Evolutionary conservation across 2,329 filamentous ascomycete genomes (phyloP).

Genomic region (Exophiala aquamarina): DNA sequence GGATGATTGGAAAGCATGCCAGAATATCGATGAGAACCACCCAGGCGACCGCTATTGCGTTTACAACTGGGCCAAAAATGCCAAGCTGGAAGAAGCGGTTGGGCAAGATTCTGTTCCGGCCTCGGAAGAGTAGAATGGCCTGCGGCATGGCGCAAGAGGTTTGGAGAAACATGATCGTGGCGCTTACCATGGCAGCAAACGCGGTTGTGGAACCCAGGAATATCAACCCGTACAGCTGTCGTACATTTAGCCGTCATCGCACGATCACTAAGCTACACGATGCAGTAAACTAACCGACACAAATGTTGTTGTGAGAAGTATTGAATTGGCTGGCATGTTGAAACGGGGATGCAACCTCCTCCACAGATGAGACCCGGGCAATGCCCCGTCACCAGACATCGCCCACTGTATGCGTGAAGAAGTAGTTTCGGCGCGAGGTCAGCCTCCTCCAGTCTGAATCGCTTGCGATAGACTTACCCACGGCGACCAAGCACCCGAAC

Average conservation of each 20-base stretch:
- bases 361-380: constrained; percentile 30
- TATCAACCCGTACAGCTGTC: constrained; percentile 37
- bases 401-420: constrained; percentile 45
- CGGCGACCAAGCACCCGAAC: constrained; percentile 10
- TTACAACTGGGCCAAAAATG: constrained; percentile 2
- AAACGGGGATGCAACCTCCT: constrained; percentile 12
- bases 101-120: constrained; percentile 29
- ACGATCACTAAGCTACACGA: too few species aligned
- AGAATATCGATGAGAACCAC: constrained; percentile 3
- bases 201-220: constrained; percentile 41
- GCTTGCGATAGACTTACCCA: neutral
- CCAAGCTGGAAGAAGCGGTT: constrained; percentile 7
- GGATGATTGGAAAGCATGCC: constrained; percentile 6
- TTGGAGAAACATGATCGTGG: constrained; percentile 6
- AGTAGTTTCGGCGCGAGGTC: constrained; percentile 45
- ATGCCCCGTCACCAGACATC: constrained; percentile 42
- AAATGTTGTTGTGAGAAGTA: constrained; percentile 15
- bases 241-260: too few species aligned
- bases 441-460: constrained; percentile 24
- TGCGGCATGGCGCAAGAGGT: constrained; percentile 28
- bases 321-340: constrained; percentile 28
- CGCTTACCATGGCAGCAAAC: constrained; percentile 38
- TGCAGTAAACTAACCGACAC: constrained; percentile 18
- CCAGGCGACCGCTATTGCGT: constrained; percentile 5
- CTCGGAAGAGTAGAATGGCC: constrained; percentile 41